Base-by-base conservation (phyloP, 768 basidiomycete genomes). In the Lentinula aciculospora region DNA sequence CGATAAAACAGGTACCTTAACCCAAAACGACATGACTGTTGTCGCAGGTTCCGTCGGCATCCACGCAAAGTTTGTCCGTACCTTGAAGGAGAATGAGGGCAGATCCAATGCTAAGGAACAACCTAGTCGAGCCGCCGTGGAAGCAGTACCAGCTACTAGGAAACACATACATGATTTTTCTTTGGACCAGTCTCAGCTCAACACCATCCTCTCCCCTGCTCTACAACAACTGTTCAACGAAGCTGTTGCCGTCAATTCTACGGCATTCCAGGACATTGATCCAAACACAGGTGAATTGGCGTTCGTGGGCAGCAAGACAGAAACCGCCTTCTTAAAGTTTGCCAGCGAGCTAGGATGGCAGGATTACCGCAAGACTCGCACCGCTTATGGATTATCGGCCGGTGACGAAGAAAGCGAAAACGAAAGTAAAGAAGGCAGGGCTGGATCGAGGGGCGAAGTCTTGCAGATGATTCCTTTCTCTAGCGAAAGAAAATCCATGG, bases 1-100 rank as follows among this genome's bases (percentile, higher is more conserved):
- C 13, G 94, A 95, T 78, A 95, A 96, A 75, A 96, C 94, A 1
- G 96, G 96, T 36, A 98, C 96, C 8, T 85, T 99, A 23, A 99
- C 97, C 0, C 88, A 92, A 67, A 98, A 98, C 73, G 75, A 75
- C 63, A 99, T 99, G 97, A 85, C 88, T 9, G 92, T 98, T 62
- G 97, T 99, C 51, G 95, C 96, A 21, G 95, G 95, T 37, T 94
- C 94, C 10, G 76, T 98, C 50, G 97, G 97, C 25, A 84, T 98
- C 50, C 88, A 95, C 65, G 92, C 87, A 66, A 98, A 98, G 72
- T 98, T 98, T 62, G 96, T 95, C 13, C 83, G 83, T 21, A 76
- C 79, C 9, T 81, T 97, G 27, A 77, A 84, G 59, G 83, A 89
- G 46, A 92, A 94, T 68, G 74, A 78, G 31, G 69, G 76, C 0